Base-by-base conservation (phyloP, 2,329 filamentous ascomycete genomes). In the Diatrype stigma region DNA sequence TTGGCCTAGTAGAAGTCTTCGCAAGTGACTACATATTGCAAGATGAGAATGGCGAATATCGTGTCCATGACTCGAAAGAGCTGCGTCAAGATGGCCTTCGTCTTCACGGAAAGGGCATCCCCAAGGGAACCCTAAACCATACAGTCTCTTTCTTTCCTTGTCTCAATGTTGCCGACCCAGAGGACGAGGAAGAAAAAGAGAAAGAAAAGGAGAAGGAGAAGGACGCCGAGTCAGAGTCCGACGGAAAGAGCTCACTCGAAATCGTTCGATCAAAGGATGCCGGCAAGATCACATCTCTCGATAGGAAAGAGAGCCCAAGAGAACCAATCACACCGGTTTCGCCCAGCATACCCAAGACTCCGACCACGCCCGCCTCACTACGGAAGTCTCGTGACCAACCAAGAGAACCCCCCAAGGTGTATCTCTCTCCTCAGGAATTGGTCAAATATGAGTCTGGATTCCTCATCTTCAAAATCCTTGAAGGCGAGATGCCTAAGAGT, bases 391-490 rank as follows among this genome's bases (percentile, higher is more conserved):
- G 82, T 56, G 75, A 80, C 45, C 69, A 76, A 47, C 70, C 67
- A 6, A 81, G 78, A 60, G 77, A 78, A 37, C 76, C 84, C 14
- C 87, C 90, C 26, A 96, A 95, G 74, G 76, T 96, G 56, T 84
- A 79, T 50, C 81, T 99, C 46, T 84, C 80, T 4, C 82, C 85
- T 1, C 87, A 96, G 54, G 89, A 97, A 65, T 78, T 99, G 19
- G 73, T 87, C 60, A 84, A 88, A 64, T 87, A 96, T 66, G 91
- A 97, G 73, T 94, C 89, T 51, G 94, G 94, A 57, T 80, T 99
- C 51, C 78, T 99, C 56, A 89, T 99, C 50, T 97, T 99, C 80
- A 93, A 92, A 66, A 82, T 99, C 51, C 83, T 96, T 66, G 92
- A 97, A 55, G 91, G 87, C 22, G 87, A 96, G 50, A 80, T 99